A percentile compares a stretch with the other conserved stretches of the same genome.
These are phyloP conservation scores for Hymenoscyphus occultus DNA, from an alignment of 2,329 filamentous ascomycete species.

Conservation along the genomic window DNA sequence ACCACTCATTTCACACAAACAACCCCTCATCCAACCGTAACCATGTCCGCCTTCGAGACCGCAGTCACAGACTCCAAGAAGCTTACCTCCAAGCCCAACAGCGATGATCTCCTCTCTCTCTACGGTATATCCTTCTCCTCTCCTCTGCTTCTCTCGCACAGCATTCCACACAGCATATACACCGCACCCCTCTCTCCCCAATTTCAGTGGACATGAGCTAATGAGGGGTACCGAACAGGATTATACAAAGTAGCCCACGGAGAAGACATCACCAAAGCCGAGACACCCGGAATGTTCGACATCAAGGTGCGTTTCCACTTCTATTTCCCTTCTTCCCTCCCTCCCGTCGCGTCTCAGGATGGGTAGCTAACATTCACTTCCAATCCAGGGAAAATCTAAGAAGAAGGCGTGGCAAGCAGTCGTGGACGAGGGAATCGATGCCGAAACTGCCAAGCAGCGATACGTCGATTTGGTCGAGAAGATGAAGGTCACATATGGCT, in stretches of 20 bases:
- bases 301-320: constrained; percentile 45
- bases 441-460: constrained; percentile 67
- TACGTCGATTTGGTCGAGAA: constrained; percentile 73
- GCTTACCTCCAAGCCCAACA: constrained; percentile 61
- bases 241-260: constrained; percentile 57
- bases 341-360: neutral
- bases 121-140: constrained; percentile 25
- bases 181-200: neutral
- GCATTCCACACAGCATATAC: neutral
- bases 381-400: constrained; percentile 68
- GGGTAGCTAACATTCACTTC: neutral
- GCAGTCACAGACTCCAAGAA: constrained; percentile 64
- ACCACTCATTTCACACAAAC: constrained; percentile 4
- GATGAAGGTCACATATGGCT: constrained; percentile 69
- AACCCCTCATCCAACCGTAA: constrained; percentile 8
- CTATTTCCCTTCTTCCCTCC: neutral
- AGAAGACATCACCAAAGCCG: constrained; percentile 55
- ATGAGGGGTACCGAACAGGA: constrained; percentile 37
- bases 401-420: constrained; percentile 72
- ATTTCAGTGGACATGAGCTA: neutral
- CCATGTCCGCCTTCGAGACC: constrained; percentile 46
- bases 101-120: constrained; percentile 58
- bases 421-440: constrained; percentile 58
- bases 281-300: constrained; percentile 66
- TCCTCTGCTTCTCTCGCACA: neutral